Conservation (phyloP, 2,329 filamentous ascomycete species). For the Exophiala xenobiotica region DNA sequence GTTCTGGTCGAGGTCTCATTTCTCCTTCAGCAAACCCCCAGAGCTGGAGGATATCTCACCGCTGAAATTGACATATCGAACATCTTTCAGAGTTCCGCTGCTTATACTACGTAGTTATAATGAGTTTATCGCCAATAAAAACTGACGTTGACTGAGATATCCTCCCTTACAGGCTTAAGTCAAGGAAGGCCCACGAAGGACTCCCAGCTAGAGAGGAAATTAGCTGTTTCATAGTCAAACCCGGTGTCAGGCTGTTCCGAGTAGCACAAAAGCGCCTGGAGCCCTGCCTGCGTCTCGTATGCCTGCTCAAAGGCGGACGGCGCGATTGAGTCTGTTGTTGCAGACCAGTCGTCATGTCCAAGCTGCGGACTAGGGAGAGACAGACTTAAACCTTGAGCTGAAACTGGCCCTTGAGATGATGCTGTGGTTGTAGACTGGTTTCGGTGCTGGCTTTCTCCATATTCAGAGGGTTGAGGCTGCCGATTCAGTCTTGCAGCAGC, state of each 20-base stretch:
- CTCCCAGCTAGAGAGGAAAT: not conserved
- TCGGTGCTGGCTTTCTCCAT: not conserved
- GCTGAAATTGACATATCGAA: too few species aligned
- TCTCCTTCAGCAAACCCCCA: too few species aligned
- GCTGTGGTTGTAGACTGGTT: not conserved
- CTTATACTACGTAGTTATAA: too few species aligned
- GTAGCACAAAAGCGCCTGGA: not conserved
- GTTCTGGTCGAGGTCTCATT: too few species aligned
- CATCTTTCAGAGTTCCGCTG: too few species aligned
- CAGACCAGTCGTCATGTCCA: too few species aligned
- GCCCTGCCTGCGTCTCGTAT: not conserved
- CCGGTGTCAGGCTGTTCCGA: not conserved
- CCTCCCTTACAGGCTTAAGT: not conserved
- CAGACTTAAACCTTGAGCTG: not conserved
- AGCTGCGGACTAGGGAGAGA: too few species aligned
- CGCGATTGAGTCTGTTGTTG: too few species aligned
- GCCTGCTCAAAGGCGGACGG: too few species aligned
- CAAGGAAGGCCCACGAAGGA: not conserved
- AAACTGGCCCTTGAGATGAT: not conserved
- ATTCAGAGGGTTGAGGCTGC: too few species aligned
- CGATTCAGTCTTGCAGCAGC: constrained; percentile 10
- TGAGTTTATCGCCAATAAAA: not conserved
- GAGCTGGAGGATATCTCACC: too few species aligned
- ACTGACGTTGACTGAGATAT: not conserved
- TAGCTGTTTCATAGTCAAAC: not conserved